Evolutionary conservation across 2,329 filamentous ascomycete species (phyloP), one percentile per base, ranked within the genome.

Genomic region (Simplicillium sp.): DNA sequence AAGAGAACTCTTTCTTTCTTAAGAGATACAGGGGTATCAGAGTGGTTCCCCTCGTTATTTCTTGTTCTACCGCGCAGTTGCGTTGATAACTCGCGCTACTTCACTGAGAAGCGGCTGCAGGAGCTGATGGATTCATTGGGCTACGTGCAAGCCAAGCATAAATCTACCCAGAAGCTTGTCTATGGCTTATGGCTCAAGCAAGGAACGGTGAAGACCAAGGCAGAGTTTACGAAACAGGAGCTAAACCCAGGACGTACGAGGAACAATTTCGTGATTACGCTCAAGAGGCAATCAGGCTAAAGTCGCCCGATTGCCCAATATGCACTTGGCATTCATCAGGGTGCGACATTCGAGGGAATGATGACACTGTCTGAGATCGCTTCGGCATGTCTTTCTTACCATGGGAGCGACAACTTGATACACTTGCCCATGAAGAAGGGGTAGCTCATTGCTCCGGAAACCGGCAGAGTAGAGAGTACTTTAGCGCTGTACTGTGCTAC

Each of bases 51-150:
- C 1, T 79, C 75, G 34, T 64, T 98, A 8, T 98, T 98, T 58
- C 66, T 98, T 25, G 92, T 98, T 9, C 67, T 98, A 2, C 92
- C 92, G 2, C 78, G 86, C 28, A 84, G 90, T 15, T 98, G 92
- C 54, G 72, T 97, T 38, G 73, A 76, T 16, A 98, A 98, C 57
- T 96, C 89, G 13, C 77, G 92, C 38, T 98, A 98, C 57, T 76
- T 95, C 55, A 82, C 87, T 41, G 80, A 89, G 46, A 59, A 68
- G 14, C 73, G 77, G 39, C 62, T 98, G 16, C 61, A 73, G 7
- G 69, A 71, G 4, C 86, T 98, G 44, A 87, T 97, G 86, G 58
- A 60, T 3, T 76, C 73, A 37, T 61, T 98, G 31, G 89, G 90
- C 1, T 97, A 89, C 57, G 60, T 60, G 11, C 62, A 80, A 51